phyloP scores from a whole-genome alignment of 768 basidiomycete genomes.

The Rhodotorula diobovata region DNA sequence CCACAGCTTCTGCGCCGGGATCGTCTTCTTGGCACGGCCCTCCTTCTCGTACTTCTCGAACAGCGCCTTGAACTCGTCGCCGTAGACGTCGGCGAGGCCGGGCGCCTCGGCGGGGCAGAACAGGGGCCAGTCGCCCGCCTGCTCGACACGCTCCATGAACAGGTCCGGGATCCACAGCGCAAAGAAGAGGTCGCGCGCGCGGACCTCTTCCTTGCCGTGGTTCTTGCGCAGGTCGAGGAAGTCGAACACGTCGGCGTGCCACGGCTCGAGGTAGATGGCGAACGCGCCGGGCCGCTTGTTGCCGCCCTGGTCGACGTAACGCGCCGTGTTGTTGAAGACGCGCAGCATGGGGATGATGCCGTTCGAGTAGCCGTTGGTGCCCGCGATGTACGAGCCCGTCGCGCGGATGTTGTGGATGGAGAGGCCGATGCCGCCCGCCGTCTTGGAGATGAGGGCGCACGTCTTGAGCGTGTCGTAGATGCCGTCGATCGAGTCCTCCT shows the following conservation, averaged over 20 bases:
- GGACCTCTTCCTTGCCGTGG: constrained; percentile 95
- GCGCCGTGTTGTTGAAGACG: constrained; percentile 93
- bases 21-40: constrained; percentile 72
- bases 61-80: constrained; percentile 79
- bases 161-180: constrained; percentile 97
- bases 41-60: constrained; percentile 85
- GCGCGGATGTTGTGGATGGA: constrained; percentile 95
- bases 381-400: constrained; percentile 93
- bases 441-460: constrained; percentile 99
- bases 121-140: constrained; percentile 82
- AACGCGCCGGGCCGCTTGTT: constrained; percentile 99
- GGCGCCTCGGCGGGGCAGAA: constrained; percentile 98
- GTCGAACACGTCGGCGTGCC: constrained; percentile 96
- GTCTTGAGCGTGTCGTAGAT: constrained; percentile 98
- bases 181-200: constrained; percentile 94
- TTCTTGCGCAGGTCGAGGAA: constrained; percentile 98
- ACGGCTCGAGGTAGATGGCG: constrained; percentile 96
- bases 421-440: constrained; percentile 94
- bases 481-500: constrained; percentile 96
- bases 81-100: constrained; percentile 77
- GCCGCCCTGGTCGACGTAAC: constrained; percentile 89
- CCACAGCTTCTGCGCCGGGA: constrained; percentile 97
- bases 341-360: constrained; percentile 99
- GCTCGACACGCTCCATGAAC: constrained; percentile 97
- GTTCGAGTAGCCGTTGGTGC: constrained; percentile 97